These are phyloP conservation scores for Citrullus amarus DNA, from an alignment of 306 rosid genomes.

Conservation along the genomic window DNA sequence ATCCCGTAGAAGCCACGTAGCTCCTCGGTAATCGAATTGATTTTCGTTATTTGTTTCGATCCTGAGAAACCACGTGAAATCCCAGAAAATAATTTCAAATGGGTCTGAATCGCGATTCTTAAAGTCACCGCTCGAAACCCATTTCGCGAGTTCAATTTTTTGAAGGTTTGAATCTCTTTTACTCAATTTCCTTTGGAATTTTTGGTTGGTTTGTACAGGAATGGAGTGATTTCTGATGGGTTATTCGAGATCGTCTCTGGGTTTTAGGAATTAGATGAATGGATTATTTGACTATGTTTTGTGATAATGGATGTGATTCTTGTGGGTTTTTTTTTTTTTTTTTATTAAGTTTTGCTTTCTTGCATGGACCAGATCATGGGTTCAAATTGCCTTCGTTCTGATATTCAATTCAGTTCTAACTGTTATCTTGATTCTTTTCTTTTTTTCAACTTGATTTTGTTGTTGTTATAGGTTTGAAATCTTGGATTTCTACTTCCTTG, in stretches of 20 bases:
- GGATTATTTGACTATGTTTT: neutral
- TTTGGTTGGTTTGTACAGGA: neutral
- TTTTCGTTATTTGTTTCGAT: constrained; percentile 5
- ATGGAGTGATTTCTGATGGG: neutral
- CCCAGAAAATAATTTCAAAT: neutral
- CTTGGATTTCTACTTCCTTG: neutral
- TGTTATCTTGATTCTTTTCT: too few relatives aligned
- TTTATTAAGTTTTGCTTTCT: neutral
- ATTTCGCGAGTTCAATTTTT: too few relatives aligned
- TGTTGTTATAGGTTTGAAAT: neutral
- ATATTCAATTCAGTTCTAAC: neutral
- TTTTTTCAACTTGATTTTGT: neutral
- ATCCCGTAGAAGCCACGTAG: neutral
- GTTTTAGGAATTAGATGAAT: neutral
- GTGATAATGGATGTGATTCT: neutral
- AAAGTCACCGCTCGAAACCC: neutral
- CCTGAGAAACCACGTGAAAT: constrained; percentile 7
- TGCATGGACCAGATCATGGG: neutral
- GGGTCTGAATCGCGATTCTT: neutral
- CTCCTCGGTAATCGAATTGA: neutral
- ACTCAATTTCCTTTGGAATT: neutral
- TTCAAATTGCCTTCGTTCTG: neutral
- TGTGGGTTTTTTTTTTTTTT: neutral
- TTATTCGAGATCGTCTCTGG: neutral
- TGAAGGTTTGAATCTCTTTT: constrained; percentile 1